phyloP scores from a whole-genome alignment of 495 filamentous ascomycete genomes.

The Talaromyces wortmannii region DNA sequence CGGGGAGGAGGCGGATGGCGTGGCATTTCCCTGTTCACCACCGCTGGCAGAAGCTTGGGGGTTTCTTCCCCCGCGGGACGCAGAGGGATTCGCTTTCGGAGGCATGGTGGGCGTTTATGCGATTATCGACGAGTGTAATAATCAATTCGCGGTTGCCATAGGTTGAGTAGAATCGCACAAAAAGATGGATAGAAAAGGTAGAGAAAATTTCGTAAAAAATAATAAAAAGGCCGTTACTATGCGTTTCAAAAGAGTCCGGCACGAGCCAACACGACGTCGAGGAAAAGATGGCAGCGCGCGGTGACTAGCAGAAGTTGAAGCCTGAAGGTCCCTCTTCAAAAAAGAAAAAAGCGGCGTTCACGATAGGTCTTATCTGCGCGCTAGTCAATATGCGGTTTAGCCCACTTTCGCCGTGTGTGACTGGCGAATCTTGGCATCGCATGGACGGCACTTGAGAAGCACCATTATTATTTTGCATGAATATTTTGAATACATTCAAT shows the following conservation, averaged over 20 bases:
- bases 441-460: too few species aligned
- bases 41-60: not conserved
- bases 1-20: constrained; percentile 9
- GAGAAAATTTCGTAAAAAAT: too few species aligned
- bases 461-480: too few species aligned
- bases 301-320: not conserved
- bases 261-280: too few species aligned
- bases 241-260: too few species aligned
- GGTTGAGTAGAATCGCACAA: too few species aligned
- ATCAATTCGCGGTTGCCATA: too few species aligned
- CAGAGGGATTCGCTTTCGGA: constrained; percentile 31
- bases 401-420: too few species aligned
- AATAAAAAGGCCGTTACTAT: too few species aligned
- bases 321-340: not conserved
- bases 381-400: not conserved
- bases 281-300: not conserved
- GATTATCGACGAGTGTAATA: not conserved
- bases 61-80: constrained; percentile 4
- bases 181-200: too few species aligned
- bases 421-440: too few species aligned
- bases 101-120: constrained; percentile 23
- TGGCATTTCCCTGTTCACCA: not conserved
- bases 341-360: not conserved
- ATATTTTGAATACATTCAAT: too few species aligned
- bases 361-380: not conserved